phyloP scores from a whole-genome alignment of 345 rosid genomes.

The Dipteronia dyeriana region DNA sequence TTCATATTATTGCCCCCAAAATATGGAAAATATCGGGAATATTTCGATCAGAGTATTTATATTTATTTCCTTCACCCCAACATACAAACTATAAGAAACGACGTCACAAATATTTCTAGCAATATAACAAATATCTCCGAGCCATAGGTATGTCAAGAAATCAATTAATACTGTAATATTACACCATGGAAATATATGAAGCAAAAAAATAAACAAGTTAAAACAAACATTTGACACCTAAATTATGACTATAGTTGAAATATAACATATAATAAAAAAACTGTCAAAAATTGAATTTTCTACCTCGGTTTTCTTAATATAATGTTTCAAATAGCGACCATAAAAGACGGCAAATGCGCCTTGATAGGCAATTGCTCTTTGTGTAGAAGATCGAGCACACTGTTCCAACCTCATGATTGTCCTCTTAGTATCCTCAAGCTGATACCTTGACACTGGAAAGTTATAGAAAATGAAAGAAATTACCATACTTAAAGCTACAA shows the following conservation, averaged over 20 bases:
- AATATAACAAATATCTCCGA: background rate
- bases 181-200: constrained; percentile 5
- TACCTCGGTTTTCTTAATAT: constrained; percentile 70
- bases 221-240: constrained; percentile 5
- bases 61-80: background rate
- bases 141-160: background rate
- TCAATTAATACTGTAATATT: background rate
- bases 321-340: constrained; percentile 63
- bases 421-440: constrained; percentile 50
- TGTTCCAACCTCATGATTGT: constrained; percentile 64
- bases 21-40: no score
- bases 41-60: no score
- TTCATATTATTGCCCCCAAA: no score
- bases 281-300: background rate
- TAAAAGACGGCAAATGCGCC: constrained; percentile 71
- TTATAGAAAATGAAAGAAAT: constrained; percentile 9
- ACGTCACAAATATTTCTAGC: background rate
- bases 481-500: background rate
- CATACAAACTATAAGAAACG: background rate
- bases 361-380: constrained; percentile 56
- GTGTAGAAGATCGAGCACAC: constrained; percentile 55
- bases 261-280: background rate
- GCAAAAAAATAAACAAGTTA: background rate
- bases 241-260: background rate
- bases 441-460: constrained; percentile 55